Evolutionary conservation across 2,329 filamentous ascomycete species (phyloP).

Genomic region (Ophiostoma triangulosporum): DNA sequence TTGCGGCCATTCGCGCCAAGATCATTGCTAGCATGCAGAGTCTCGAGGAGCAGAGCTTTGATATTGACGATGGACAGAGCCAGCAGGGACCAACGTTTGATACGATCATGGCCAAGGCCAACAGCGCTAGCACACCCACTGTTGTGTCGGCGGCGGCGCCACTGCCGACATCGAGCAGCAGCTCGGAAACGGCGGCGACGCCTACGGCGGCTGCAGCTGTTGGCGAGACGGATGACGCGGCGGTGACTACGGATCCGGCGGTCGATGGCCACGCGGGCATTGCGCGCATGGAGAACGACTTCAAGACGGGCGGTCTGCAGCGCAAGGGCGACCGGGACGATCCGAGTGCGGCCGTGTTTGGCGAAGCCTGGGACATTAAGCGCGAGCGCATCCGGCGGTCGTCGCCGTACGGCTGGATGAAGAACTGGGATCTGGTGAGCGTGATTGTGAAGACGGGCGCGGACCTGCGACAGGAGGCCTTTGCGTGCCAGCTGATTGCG

Average conservation of each 20-base stretch:
- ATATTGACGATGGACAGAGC: constrained; percentile 47
- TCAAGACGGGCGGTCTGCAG: constrained; percentile 73
- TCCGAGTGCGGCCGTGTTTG: constrained; percentile 73
- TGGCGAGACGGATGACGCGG: constrained; percentile 2
- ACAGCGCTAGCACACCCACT: too few species aligned
- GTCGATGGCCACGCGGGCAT: constrained; percentile 60
- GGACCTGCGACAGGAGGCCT: constrained; percentile 72
- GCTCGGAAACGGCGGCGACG: not conserved
- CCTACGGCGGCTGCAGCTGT: not conserved
- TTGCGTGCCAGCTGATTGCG: constrained; percentile 71
- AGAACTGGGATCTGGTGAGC: constrained; percentile 77
- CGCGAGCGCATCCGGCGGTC: constrained; percentile 72
- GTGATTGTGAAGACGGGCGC: constrained; percentile 81
- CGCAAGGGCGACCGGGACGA: constrained; percentile 73
- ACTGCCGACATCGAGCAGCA: constrained; percentile 18
- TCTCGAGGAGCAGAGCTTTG: constrained; percentile 73
- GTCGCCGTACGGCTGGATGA: constrained; percentile 78
- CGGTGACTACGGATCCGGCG: constrained; percentile 20
- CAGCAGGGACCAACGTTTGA: constrained; percentile 56
- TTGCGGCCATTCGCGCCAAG: constrained; percentile 70
- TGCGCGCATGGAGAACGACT: constrained; percentile 78
- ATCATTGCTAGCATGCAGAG: constrained; percentile 87
- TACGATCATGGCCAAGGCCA: constrained; percentile 61
- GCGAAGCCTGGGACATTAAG: constrained; percentile 74
- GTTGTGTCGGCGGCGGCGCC: constrained; percentile 31